A percentile compares a stretch with the other conserved stretches of the same genome.
Conservation (phyloP, 176 grass and related monocot species). For the Thinopyrum elongatum region DNA sequence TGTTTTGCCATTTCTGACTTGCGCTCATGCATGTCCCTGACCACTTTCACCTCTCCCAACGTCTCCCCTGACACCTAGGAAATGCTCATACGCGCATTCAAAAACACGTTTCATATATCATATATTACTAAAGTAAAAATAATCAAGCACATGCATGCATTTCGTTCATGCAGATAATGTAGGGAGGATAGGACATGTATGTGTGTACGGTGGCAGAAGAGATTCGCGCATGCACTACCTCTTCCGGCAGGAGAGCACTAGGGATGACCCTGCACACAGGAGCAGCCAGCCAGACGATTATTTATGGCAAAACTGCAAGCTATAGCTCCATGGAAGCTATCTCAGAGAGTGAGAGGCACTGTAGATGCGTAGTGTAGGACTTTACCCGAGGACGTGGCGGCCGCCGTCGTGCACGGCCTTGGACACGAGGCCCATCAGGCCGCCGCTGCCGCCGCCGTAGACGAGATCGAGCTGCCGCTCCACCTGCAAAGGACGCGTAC, state of each 20-base stretch:
- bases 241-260: conserved; percentile 65
- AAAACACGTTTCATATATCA: not conserved
- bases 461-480: conserved; percentile 77
- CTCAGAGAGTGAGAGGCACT: not conserved
- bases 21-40: conserved; percentile 79
- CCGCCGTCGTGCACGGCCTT: conserved; percentile 78
- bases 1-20: conserved; percentile 81
- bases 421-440: conserved; percentile 90
- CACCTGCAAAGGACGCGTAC: conserved; percentile 41
- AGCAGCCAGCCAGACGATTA: not conserved
- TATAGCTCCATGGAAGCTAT: not conserved
- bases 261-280: conserved; percentile 71
- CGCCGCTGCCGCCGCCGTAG: conserved; percentile 92
- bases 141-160: not conserved
- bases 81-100: not conserved
- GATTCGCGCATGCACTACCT: conserved; percentile 47
- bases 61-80: conserved; percentile 71
- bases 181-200: not conserved
- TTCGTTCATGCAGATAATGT: not conserved
- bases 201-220: not conserved
- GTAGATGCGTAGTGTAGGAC: not conserved
- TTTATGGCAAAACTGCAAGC: not conserved
- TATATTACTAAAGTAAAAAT: not conserved
- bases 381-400: conserved; percentile 92
- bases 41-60: conserved; percentile 58